Percentiles rank a stretch among this genome's conserved stretches.
phyloP scores from a whole-genome alignment of 1,284 basidiomycete genomes.

The Exsudoporus floridanus region DNA sequence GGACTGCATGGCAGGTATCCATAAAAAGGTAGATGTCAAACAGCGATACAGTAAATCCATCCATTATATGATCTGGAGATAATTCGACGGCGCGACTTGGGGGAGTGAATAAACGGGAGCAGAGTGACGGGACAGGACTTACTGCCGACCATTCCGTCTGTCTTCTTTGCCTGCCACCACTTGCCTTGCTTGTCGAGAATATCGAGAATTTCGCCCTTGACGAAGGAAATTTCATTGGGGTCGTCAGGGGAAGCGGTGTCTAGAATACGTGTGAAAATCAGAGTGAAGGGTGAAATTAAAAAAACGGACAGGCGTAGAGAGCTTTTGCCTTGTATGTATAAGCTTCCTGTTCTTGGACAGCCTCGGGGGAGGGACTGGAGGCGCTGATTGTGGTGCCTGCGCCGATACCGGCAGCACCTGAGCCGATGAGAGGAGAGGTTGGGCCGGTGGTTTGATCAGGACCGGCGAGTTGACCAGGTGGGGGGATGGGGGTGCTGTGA shows the following conservation, averaged over 20 bases:
- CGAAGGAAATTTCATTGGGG: slow-evolving; percentile 94
- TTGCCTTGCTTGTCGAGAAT: slow-evolving; percentile 93
- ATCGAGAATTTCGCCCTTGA: slow-evolving; percentile 91
- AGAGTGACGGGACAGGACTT: slow-evolving; percentile 34
- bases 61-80: slow-evolving; percentile 66
- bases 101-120: slow-evolving; percentile 16
- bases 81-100: slow-evolving; percentile 80
- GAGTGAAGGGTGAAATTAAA: slow-evolving; percentile 8
- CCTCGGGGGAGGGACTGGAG: slow-evolving; percentile 26
- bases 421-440: slow-evolving; percentile 62
- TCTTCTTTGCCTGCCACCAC: slow-evolving; percentile 93
- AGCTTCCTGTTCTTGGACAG: slow-evolving; percentile 37
- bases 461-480: slow-evolving; percentile 46
- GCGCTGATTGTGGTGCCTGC: slow-evolving; percentile 40
- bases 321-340: slow-evolving; percentile 81
- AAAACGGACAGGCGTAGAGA: slow-evolving; percentile 78
- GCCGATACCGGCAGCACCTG: slow-evolving; percentile 53
- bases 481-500: slow-evolving; percentile 41
- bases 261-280: slow-evolving; percentile 30
- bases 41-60: slow-evolving; percentile 10
- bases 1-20: slow-evolving; percentile 23
- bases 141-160: slow-evolving; percentile 83
- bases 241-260: slow-evolving; percentile 93
- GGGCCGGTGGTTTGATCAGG: slow-evolving; percentile 47
- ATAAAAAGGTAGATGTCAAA: slow-evolving; percentile 13